These are phyloP conservation scores for Auricularia auricula-judae DNA, from an alignment of 768 basidiomycete genomes.

Conservation along the genomic window DNA sequence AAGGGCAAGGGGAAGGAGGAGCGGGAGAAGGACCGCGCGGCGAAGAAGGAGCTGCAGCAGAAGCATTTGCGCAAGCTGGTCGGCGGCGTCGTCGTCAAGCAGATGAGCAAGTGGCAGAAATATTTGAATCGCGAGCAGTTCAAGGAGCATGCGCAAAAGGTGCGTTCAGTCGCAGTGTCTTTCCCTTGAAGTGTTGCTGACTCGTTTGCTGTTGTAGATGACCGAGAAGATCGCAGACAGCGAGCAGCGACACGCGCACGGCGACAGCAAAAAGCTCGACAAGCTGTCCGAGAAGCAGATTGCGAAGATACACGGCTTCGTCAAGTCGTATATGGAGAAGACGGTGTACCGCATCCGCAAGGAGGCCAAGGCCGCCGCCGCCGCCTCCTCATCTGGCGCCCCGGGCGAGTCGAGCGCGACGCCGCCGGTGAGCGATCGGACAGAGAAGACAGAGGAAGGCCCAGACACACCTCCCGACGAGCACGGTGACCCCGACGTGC, in stretches of 20 bases:
- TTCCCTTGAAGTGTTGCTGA: neutral
- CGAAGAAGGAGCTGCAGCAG: slow-evolving; percentile 32
- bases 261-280: slow-evolving; percentile 56
- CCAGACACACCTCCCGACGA: neutral
- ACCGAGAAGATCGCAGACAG: slow-evolving; percentile 55
- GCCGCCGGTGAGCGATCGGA: neutral
- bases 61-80: slow-evolving; percentile 75
- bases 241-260: neutral
- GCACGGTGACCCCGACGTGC: neutral
- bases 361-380: neutral
- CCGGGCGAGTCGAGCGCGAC: neutral
- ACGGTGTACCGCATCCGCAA: neutral
- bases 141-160: slow-evolving; percentile 95
- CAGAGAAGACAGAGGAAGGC: neutral
- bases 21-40: slow-evolving; percentile 1
- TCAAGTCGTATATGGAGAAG: neutral
- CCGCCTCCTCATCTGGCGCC: neutral
- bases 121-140: slow-evolving; percentile 70
- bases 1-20: slow-evolving; percentile 7
- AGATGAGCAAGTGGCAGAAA: slow-evolving; percentile 80
- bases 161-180: slow-evolving; percentile 21
- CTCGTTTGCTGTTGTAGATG: slow-evolving; percentile 4
- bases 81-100: slow-evolving; percentile 81
- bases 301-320: slow-evolving; percentile 40
- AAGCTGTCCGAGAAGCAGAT: slow-evolving; percentile 90